phyloP scores from a whole-genome alignment of 805 yeast genomes.

The Priceomyces fermenticarens region DNA sequence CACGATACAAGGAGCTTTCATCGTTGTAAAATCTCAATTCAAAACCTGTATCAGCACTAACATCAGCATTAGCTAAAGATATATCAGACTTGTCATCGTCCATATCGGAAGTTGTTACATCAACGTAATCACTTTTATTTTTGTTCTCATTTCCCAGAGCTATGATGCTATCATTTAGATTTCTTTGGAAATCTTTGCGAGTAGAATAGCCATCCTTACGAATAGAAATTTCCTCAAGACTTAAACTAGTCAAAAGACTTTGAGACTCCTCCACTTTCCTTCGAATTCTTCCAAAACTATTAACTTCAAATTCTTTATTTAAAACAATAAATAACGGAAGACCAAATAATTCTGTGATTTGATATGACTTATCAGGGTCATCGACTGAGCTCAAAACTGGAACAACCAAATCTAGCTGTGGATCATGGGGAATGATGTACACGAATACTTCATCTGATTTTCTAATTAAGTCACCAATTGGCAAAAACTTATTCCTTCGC shows the following conservation, averaged over 20 bases:
- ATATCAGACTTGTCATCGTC: constrained; percentile 45
- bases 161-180: constrained; percentile 18
- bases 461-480: constrained; percentile 64
- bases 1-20: constrained; percentile 14
- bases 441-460: constrained; percentile 63
- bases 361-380: constrained; percentile 33
- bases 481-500: constrained; percentile 52
- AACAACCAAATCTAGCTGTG: constrained; percentile 40
- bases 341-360: constrained; percentile 56
- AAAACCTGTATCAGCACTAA: constrained; percentile 50
- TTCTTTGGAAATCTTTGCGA: constrained; percentile 33
- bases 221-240: constrained; percentile 12
- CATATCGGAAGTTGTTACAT: constrained; percentile 11
- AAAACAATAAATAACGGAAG: constrained; percentile 72
- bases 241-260: constrained; percentile 21
- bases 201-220: constrained; percentile 11
- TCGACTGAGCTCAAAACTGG: constrained; percentile 55
- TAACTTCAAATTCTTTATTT: constrained; percentile 43
- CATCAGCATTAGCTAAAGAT: constrained; percentile 51
- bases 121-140: constrained; percentile 1
- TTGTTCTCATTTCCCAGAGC: constrained; percentile 11
- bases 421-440: constrained; percentile 51
- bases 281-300: constrained; percentile 57
- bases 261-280: constrained; percentile 47
- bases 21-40: constrained; percentile 40